Evolutionary conservation across 2,329 filamentous ascomycete genomes (phyloP), one percentile per base, ranked within the genome.

Genomic region (Penicillium sp.): DNA sequence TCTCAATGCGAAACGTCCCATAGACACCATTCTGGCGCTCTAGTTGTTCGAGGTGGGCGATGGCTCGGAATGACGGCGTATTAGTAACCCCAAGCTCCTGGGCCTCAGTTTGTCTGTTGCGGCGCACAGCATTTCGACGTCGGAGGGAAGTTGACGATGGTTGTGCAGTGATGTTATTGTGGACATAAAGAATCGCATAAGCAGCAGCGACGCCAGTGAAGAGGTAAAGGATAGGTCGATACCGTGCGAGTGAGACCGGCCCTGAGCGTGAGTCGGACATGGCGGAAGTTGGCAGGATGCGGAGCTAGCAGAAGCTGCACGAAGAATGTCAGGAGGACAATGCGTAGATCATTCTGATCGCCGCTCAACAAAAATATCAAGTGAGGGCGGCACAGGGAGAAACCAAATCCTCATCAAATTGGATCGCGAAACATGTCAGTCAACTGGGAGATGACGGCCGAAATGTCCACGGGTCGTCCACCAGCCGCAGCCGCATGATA

Each of bases 1-100:
- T 71, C 49, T 73, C 70, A 34, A 73, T 71, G 11, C 69, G 64
- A 19, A 74, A 73, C 9, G 68, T 72, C 11, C 71, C 71, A 36
- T 74, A 74, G 10, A 71, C 65, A 33, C 68, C 65, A 50, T 71
- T 70, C 30, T 73, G 64, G 18, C 66, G 61, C 49, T 73, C 71
- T 5, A 73, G 58, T 38, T 68, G 64, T 41, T 72, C 70, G 0
- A 74, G 58, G 43, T 71, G 69, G 41, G 62, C 62, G 44, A 73
- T 71, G 9, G 71, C 69, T 34, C 62, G 63, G 33, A 63, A 64
- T 1, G 69, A 71, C 1, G 68, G 69, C 5, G 66, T 68, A 19
- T 69, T 60, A 16, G 38, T 39, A 38, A 65, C 46, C 13, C 54
- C 52, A 3, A 43, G 39, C 40, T 59, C 57, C 42, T 66, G 62